These are phyloP conservation scores for Macadamia integrifolia DNA, from an alignment of 164 flowering plant genomes.

Conservation along the genomic window DNA sequence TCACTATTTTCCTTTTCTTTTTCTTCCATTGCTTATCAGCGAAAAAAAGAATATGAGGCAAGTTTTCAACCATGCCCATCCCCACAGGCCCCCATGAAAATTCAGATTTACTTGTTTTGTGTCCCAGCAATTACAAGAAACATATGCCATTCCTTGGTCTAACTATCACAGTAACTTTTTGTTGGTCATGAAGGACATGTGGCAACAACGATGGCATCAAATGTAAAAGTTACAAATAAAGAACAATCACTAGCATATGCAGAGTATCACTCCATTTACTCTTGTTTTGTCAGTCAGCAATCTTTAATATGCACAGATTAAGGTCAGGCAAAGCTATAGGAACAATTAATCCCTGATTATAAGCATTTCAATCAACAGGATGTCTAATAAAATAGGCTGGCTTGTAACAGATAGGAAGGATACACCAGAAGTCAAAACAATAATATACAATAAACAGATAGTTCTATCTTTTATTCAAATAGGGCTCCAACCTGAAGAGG, in stretches of 20 bases:
- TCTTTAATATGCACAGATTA: neutral
- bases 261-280: neutral
- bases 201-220: neutral
- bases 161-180: no score
- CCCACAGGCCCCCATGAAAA: no score
- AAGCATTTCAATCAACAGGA: neutral
- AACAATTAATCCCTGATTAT: neutral
- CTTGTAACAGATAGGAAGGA: neutral
- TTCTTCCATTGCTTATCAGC: no score
- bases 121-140: no score
- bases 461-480: neutral
- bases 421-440: neutral
- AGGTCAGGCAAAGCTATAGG: neutral
- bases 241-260: neutral
- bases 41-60: no score
- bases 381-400: neutral
- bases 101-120: no score
- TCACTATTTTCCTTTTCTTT: no score
- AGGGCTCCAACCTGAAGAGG: conserved; percentile 81
- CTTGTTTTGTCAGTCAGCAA: neutral
- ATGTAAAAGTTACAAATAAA: neutral
- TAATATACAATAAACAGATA: neutral
- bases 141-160: no score
- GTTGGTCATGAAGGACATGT: no score
- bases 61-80: no score